Percentiles rank a stretch among this genome's conserved stretches.
phyloP scores from a whole-genome alignment of 1,284 basidiomycete genomes.

The Meira nashicola region DNA sequence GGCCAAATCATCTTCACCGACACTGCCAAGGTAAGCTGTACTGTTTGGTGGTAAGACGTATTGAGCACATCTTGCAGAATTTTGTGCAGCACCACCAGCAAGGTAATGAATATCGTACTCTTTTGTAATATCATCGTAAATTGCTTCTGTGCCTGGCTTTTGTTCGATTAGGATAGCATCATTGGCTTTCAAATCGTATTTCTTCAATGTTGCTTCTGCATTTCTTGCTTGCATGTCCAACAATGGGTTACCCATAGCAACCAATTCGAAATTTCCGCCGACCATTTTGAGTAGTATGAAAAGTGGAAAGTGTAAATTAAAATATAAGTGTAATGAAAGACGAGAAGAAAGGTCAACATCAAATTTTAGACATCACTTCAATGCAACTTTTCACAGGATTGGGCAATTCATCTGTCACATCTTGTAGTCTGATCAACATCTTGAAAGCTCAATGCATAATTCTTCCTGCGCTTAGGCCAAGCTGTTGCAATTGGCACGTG shows the following conservation, averaged over 20 bases:
- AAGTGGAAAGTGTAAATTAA: background rate
- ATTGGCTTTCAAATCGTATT: conserved; percentile 88
- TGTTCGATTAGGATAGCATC: conserved; percentile 92
- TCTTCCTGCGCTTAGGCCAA: no score
- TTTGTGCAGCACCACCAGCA: conserved; percentile 94
- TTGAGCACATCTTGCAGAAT: conserved; percentile 89
- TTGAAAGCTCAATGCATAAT: no score
- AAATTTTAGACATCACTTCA: no score
- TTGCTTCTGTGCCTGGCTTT: conserved; percentile 62
- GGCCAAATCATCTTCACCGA: conserved; percentile 86
- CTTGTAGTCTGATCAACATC: no score
- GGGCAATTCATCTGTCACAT: no score
- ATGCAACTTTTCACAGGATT: no score
- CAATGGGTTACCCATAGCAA: conserved; percentile 52
- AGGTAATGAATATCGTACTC: conserved; percentile 80
- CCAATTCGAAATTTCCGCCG: conserved; percentile 40
- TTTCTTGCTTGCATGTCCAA: conserved; percentile 58
- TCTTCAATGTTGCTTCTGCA: conserved; percentile 77
- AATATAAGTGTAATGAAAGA: background rate
- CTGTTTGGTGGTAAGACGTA: conserved; percentile 66
- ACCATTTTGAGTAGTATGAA: conserved; percentile 1
- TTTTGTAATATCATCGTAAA: conserved; percentile 78
- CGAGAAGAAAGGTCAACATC: no score
- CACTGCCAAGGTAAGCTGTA: conserved; percentile 90
- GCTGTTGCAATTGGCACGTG: no score